phyloP scores from a whole-genome alignment of 2,329 filamentous ascomycete species.

The Epichloe festucae region DNA sequence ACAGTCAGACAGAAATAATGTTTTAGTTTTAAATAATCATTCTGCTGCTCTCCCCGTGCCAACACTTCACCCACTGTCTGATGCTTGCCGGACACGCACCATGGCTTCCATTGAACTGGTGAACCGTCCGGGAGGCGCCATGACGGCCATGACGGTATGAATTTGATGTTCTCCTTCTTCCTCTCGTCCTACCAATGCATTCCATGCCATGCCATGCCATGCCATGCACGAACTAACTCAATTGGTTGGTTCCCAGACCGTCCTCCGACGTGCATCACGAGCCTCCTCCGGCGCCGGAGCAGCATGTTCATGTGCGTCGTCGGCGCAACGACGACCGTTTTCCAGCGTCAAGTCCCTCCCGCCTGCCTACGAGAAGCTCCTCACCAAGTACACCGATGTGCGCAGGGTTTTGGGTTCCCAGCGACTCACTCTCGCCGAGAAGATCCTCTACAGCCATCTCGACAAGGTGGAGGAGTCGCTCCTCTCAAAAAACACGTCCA shows the following conservation, averaged over 20 bases:
- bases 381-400: constrained; percentile 65
- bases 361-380: constrained; percentile 72
- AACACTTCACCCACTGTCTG: background rate
- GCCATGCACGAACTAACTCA: background rate
- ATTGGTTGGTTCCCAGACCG: constrained; percentile 17
- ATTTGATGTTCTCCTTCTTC: background rate
- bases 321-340: constrained; percentile 18
- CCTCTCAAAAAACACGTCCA: constrained; percentile 64
- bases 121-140: constrained; percentile 33
- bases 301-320: background rate
- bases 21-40: background rate
- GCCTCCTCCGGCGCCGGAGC: constrained; percentile 17
- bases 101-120: constrained; percentile 41
- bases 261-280: constrained; percentile 18
- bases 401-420: constrained; percentile 53
- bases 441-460: constrained; percentile 95
- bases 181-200: no score
- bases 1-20: background rate
- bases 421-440: constrained; percentile 80
- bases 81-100: constrained; percentile 8
- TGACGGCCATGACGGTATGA: constrained; percentile 34
- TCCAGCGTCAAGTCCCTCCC: constrained; percentile 32
- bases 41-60: background rate
- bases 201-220: no score
- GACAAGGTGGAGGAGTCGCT: constrained; percentile 82